Base-by-base conservation (phyloP, 2,329 filamentous ascomycete species). In the Diaporthe longicolla region DNA sequence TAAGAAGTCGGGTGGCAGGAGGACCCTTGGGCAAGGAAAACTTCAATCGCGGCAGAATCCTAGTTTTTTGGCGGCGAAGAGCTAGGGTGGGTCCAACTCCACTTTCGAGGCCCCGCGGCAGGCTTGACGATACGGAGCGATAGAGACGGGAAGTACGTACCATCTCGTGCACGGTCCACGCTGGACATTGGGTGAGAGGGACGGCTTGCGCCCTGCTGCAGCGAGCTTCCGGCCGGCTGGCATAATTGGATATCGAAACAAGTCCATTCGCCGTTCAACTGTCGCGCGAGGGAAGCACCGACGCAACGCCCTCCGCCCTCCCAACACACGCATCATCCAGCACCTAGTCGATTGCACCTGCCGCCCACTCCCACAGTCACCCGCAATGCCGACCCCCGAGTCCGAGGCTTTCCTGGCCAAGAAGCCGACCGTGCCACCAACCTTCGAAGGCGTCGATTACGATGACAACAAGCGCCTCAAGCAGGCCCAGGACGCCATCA, bases 391-490 rank as follows among this genome's bases (percentile, higher is more conserved):
- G 79, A 96, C 93, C 32, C 93, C 94, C 83, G 94, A 97, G 84
- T 96, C 94, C 81, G 91, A 89, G 79, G 88, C 90, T 81, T 97
- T 96, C 87, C 90, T 95, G 85, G 93, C 93, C 78, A 93, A 93
- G 86, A 97, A 97, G 89, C 94, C 94, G 75, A 91, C 89, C 77
- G 94, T 97, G 73, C 88, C 93, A 76, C 93, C 94, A 48, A 95
- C 93, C 74, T 97, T 97, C 83, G 94, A 95, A 80, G 94, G 94
- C 78, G 94, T 97, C 82, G 93, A 96, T 87, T 97, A 93, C 86
- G 92, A 95, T 78, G 93, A 97, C 86, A 95, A 92, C 82, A 91
- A 90, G 82, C 90, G 91, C 78, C 88, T 97, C 82, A 97, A 96
- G 87, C 91, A 92, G 76, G 94, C 94, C 71, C 94, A 96, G 83